Base-by-base conservation (phyloP, 495 filamentous ascomycete genomes). In the Lasiosphaeria miniovina region DNA sequence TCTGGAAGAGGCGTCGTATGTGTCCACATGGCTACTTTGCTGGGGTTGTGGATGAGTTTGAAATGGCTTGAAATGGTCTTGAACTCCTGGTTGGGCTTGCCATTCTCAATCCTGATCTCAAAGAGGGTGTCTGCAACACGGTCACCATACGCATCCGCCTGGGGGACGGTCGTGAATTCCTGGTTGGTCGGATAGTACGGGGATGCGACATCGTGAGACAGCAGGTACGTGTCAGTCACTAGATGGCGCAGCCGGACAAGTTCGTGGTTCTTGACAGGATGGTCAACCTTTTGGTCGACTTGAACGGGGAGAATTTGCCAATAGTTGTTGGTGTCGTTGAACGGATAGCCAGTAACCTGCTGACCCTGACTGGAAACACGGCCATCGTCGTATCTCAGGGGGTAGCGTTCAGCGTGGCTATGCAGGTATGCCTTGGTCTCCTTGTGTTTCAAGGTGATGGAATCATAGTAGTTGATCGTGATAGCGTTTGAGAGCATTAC, bases 131-230 rank as follows among this genome's bases (percentile, higher is more conserved):
- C 94, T 55, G 94, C 92, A 66, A 84, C 84, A 24, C 93, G 86
- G 35, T 87, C 82, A n/a, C 86, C 88, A 45, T 87, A 82, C 11
- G 89, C 91, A 36, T 90, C 81, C 11, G 89, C 89, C 5, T 83
- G 64, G 1, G 85, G 71, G 15, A 96, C 85, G 4, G 91, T 91
- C 31, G 94, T 98, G 68, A 98, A 98, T 71, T 98, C 94, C 74
- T 98, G 94, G 78, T 98, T 98, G 49, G 94, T 98, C 2, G 94
- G 94, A 74, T 86, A 96, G 77, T 87, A 95, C 12, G 94, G 94
- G 49, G 95, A 98, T n/a, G 94, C 94, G 51, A 98, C 94, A 71
- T 98, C 94, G 70, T 98, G 94, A n/a, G 90, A 91, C 51, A 98
- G 74, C 36, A 98, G 86, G 63, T 88, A 79, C n/a, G 86, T 89